These are phyloP conservation scores for Warburgia ugandensis DNA, from an alignment of 164 flowering plant genomes.

Conservation along the genomic window DNA sequence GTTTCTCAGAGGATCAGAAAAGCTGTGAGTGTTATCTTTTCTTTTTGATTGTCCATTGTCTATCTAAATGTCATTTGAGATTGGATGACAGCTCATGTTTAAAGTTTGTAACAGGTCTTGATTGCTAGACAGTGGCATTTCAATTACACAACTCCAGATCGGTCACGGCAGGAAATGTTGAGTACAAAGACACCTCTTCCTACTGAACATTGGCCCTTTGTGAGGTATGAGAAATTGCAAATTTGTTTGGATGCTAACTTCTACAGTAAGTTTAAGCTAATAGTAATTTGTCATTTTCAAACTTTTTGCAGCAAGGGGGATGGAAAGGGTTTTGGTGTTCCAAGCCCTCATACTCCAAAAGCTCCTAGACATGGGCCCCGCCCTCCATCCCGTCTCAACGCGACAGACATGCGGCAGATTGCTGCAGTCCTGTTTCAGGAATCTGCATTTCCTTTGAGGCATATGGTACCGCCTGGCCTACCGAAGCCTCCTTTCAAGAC, in stretches of 20 bases:
- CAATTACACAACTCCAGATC: slow-evolving; percentile 91
- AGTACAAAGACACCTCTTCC: slow-evolving; percentile 66
- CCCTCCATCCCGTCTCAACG: slow-evolving; percentile 60
- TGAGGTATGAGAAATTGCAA: slow-evolving; percentile 28
- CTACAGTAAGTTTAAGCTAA: neutral
- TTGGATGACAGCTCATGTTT: slow-evolving; percentile 5
- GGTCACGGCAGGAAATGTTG: slow-evolving; percentile 80
- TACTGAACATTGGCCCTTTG: slow-evolving; percentile 81
- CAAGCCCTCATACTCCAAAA: slow-evolving; percentile 74
- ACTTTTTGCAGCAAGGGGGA: slow-evolving; percentile 49
- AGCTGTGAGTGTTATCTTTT: slow-evolving; percentile 48
- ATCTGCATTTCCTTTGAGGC: slow-evolving; percentile 46
- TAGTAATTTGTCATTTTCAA: neutral
- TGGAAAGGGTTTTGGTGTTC: slow-evolving; percentile 30
- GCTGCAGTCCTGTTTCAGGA: slow-evolving; percentile 83
- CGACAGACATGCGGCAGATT: slow-evolving; percentile 57
- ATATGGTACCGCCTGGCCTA: slow-evolving; percentile 52
- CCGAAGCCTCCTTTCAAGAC: slow-evolving; percentile 58
- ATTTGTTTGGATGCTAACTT: neutral
- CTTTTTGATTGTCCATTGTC: neutral
- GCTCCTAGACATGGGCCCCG: slow-evolving; percentile 79
- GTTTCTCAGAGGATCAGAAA: slow-evolving; percentile 67
- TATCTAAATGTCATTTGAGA: neutral
- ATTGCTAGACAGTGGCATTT: slow-evolving; percentile 72
- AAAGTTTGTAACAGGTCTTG: slow-evolving; percentile 39